These are phyloP conservation scores for Pythium phragmiticola DNA, from an alignment of 352 stramenopile genomes.

Conservation along the genomic window DNA sequence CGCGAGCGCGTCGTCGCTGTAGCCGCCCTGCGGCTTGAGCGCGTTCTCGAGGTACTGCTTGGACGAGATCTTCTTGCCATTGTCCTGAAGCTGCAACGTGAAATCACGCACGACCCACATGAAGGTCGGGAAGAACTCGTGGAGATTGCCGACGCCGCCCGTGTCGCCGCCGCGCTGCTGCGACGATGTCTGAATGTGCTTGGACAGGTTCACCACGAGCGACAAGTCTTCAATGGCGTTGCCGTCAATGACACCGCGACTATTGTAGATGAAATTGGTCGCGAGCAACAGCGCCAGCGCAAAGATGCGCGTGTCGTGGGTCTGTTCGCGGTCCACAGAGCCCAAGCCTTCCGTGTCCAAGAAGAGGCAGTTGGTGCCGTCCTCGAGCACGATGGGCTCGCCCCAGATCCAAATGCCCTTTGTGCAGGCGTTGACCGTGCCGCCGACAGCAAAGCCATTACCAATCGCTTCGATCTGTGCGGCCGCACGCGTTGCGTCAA, in stretches of 20 bases:
- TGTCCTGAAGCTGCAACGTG: constrained; percentile 82
- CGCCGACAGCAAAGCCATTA: constrained; percentile 77
- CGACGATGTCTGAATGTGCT: constrained; percentile 84
- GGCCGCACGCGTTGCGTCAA: constrained; percentile 22
- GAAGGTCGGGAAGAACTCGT: constrained; percentile 88
- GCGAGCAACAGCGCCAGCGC: constrained; percentile 82
- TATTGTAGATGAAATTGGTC: constrained; percentile 92
- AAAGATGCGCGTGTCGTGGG: constrained; percentile 90
- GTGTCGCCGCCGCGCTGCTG: constrained; percentile 26
- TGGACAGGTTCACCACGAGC: constrained; percentile 89
- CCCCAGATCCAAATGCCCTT: constrained; percentile 93
- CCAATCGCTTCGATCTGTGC: constrained; percentile 19
- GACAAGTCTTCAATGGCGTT: constrained; percentile 90
- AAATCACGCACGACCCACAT: constrained; percentile 92
- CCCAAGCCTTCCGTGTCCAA: constrained; percentile 90
- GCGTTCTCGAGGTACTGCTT: constrained; percentile 90
- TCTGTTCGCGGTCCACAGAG: constrained; percentile 80
- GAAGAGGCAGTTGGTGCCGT: constrained; percentile 78
- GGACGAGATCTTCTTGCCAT: constrained; percentile 84
- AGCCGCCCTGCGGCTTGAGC: constrained; percentile 74
- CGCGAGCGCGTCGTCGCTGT: constrained; percentile 68
- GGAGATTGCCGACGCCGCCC: constrained; percentile 37
- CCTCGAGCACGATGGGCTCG: constrained; percentile 62
- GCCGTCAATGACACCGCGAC: constrained; percentile 85
- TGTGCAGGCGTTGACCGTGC: constrained; percentile 87